These are phyloP conservation scores for Pyrus hybrid DNA, from an alignment of 331 rosid genomes.

Conservation along the genomic window DNA sequence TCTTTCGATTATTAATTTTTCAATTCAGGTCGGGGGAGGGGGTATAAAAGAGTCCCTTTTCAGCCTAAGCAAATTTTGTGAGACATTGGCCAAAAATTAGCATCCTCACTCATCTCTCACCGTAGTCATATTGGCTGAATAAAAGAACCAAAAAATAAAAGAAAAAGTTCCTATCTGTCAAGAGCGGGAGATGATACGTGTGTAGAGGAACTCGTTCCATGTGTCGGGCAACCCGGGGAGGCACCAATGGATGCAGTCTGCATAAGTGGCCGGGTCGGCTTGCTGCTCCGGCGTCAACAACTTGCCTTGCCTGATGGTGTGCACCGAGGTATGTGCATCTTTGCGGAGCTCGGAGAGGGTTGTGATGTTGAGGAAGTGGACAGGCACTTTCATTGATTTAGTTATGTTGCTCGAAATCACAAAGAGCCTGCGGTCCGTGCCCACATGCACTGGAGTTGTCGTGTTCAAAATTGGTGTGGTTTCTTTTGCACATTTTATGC, in stretches of 20 bases:
- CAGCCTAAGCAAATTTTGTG: slow-evolving; percentile 16
- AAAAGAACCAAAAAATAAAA: slow-evolving; percentile 9
- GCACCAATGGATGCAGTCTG: slow-evolving; percentile 97
- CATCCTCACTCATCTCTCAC: slow-evolving; percentile 8
- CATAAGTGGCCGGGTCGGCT: slow-evolving; percentile 70
- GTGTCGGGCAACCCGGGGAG: slow-evolving; percentile 93
- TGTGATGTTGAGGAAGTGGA: slow-evolving; percentile 65
- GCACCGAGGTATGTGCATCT: slow-evolving; percentile 89
- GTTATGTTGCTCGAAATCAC: slow-evolving; percentile 42
- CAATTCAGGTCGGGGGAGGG: slow-evolving; percentile 19
- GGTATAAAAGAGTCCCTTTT: slow-evolving; percentile 8
- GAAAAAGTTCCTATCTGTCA: slow-evolving; percentile 26
- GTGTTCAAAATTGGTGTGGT: slow-evolving; percentile 51
- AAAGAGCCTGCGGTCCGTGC: slow-evolving; percentile 67
- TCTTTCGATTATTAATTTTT: slow-evolving; percentile 20
- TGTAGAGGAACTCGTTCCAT: slow-evolving; percentile 80
- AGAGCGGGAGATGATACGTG: slow-evolving; percentile 59
- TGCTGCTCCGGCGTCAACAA: slow-evolving; percentile 58
- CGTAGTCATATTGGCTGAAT: slow-evolving; percentile 24
- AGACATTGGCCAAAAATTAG: slow-evolving; percentile 9
- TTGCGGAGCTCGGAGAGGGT: slow-evolving; percentile 66
- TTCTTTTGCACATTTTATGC: slow-evolving; percentile 85
- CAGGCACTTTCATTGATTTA: slow-evolving; percentile 40
- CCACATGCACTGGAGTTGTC: slow-evolving; percentile 46
- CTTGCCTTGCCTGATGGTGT: slow-evolving; percentile 85